These are phyloP conservation scores for Globisporangium alternatum DNA, from an alignment of 352 stramenopile species.

Conservation along the genomic window DNA sequence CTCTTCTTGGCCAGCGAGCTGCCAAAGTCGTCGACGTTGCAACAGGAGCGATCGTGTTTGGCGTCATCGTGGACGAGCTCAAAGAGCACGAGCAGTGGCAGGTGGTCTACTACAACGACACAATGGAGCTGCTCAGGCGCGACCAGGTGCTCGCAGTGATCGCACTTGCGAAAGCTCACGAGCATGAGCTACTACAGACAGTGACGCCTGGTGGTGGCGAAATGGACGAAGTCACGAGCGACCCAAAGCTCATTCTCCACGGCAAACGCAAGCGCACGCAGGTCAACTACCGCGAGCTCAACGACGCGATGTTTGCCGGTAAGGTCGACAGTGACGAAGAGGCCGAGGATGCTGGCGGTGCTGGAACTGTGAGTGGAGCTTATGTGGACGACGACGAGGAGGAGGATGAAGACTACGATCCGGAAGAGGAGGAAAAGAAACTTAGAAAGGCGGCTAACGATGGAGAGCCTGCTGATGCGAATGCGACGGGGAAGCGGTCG, in stretches of 20 bases:
- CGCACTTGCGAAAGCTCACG: slow-evolving; percentile 25
- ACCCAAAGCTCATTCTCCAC: slow-evolving; percentile 47
- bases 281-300: slow-evolving; percentile 81
- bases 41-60: slow-evolving; percentile 38
- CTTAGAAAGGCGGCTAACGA: neutral
- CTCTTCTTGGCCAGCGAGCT: slow-evolving; percentile 35
- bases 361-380: neutral
- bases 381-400: slow-evolving; percentile 21
- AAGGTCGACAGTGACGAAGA: slow-evolving; percentile 59
- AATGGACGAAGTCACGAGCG: slow-evolving; percentile 13
- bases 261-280: slow-evolving; percentile 78
- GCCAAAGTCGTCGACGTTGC: slow-evolving; percentile 33
- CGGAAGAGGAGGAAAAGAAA: slow-evolving; percentile 3
- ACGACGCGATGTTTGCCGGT: slow-evolving; percentile 72
- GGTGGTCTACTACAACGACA: slow-evolving; percentile 56
- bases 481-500: slow-evolving; percentile 7
- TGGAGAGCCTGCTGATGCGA: neutral
- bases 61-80: slow-evolving; percentile 42
- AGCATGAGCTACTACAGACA: slow-evolving; percentile 7
- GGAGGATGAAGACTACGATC: slow-evolving; percentile 17
- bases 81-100: slow-evolving; percentile 29
- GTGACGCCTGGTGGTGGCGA: neutral
- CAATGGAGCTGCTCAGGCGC: slow-evolving; percentile 35
- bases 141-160: slow-evolving; percentile 31
- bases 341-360: slow-evolving; percentile 17